Percentiles rank a stretch among this genome's conserved stretches.
Evolutionary conservation across 2,329 filamentous ascomycete genomes (phyloP).

Genomic region (Sarocladium brachiariae): DNA sequence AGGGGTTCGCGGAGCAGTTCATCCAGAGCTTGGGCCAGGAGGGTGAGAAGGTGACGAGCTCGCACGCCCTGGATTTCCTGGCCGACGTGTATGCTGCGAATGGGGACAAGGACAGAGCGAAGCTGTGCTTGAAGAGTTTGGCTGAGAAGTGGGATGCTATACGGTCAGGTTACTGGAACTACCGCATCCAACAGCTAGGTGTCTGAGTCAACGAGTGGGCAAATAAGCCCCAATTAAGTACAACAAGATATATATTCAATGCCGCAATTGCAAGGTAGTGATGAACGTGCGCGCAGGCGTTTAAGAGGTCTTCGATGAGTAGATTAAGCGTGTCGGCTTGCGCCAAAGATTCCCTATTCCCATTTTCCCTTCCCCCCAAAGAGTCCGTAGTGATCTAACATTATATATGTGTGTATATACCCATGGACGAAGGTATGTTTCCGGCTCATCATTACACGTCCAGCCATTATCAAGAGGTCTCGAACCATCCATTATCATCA

Average conservation of each 20-base stretch:
- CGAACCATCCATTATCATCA: neutral
- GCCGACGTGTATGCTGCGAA: conserved; percentile 59
- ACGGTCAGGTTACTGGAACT: conserved; percentile 88
- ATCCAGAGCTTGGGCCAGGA: conserved; percentile 39
- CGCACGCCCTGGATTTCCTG: conserved; percentile 63
- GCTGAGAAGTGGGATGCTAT: conserved; percentile 87
- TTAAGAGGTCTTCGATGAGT: neutral
- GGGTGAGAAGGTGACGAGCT: conserved; percentile 48
- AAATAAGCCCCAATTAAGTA: too few species aligned
- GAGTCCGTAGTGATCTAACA: neutral
- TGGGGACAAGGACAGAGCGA: conserved; percentile 55
- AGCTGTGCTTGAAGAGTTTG: conserved; percentile 63
- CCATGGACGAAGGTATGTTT: neutral
- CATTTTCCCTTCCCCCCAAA: neutral
- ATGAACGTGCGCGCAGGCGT: too few species aligned
- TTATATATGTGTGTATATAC: neutral
- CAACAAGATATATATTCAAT: too few species aligned
- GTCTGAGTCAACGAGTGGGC: too few species aligned
- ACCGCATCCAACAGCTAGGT: conserved; percentile 24
- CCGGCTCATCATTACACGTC: neutral
- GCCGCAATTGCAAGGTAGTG: too few species aligned
- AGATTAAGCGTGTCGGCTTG: conserved; percentile 1
- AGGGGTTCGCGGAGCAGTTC: conserved; percentile 45
- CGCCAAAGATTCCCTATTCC: conserved; percentile 1
- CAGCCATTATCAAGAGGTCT: neutral